A percentile compares a stretch with the other conserved stretches of the same genome.
These are phyloP conservation scores for Tephrocybe sp. DNA, from an alignment of 768 basidiomycete genomes.

Conservation along the genomic window DNA sequence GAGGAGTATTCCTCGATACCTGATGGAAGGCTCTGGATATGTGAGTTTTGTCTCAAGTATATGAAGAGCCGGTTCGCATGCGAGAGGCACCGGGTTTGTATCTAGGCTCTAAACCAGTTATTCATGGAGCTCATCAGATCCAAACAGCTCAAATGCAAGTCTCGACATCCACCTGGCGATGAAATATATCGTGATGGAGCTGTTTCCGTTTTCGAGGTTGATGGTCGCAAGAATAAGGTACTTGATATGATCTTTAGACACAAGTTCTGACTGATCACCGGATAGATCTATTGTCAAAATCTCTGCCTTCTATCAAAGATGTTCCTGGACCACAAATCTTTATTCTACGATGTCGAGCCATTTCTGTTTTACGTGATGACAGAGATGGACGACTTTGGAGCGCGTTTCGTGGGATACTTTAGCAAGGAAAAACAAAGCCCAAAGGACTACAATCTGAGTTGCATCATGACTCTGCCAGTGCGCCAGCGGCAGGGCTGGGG, in stretches of 20 bases:
- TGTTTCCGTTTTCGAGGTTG: constrained; percentile 95
- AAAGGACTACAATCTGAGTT: constrained; percentile 96
- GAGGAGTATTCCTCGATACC: constrained; percentile 94
- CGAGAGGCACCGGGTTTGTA: constrained; percentile 80
- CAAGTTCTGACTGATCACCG: constrained; percentile 12
- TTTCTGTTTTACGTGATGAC: constrained; percentile 99
- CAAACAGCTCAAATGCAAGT: constrained; percentile 96
- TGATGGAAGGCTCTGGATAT: constrained; percentile 93
- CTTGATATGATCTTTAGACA: background rate
- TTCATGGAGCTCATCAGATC: constrained; percentile 1
- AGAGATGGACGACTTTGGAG: constrained; percentile 84
- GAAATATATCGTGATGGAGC: constrained; percentile 93
- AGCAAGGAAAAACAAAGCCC: constrained; percentile 97
- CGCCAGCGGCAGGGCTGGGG: constrained; percentile 97
- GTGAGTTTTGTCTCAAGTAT: constrained; percentile 97
- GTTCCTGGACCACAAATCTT: constrained; percentile 98
- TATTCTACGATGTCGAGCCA: constrained; percentile 99
- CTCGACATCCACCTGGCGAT: constrained; percentile 94
- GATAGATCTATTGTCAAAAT: constrained; percentile 97
- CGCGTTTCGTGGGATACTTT: constrained; percentile 97
- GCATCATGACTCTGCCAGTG: constrained; percentile 98
- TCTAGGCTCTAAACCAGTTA: background rate
- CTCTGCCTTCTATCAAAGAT: constrained; percentile 96
- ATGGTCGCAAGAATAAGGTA: constrained; percentile 96
- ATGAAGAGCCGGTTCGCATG: constrained; percentile 93